A percentile compares a stretch with the other conserved stretches of the same genome.
phyloP scores from a whole-genome alignment of 1,139 yeast species.

The Starmera stellimalicola region DNA sequence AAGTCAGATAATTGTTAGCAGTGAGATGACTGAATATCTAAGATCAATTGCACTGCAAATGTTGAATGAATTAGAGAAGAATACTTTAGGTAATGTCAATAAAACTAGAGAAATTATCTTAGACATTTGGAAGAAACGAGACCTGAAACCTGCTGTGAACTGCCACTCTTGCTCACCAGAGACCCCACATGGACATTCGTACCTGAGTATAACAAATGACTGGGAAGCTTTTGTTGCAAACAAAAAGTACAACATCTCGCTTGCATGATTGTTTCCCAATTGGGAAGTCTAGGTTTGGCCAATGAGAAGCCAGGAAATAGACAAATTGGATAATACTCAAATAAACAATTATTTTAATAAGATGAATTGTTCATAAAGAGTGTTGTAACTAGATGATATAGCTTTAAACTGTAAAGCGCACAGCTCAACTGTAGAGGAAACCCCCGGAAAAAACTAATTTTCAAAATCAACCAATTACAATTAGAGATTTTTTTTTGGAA shows the following conservation, averaged over 20 bases:
- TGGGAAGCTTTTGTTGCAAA: conserved; percentile 8
- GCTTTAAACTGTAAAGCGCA: no score
- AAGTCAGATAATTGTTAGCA: conserved; percentile 3
- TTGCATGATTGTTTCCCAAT: conserved; percentile 2
- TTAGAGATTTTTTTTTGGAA: no score
- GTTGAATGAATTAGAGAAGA: conserved; percentile 2
- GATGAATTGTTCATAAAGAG: no score
- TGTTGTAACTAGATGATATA: no score
- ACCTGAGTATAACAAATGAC: conserved; percentile 3
- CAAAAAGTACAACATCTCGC: conserved; percentile 4
- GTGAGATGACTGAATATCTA: conserved; percentile 2
- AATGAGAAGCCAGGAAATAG: background rate
- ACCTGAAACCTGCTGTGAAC: background rate
- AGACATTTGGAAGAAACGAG: conserved; percentile 7
- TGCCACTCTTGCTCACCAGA: background rate
- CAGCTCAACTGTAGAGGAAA: no score
- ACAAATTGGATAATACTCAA: no score
- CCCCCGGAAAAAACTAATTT: no score
- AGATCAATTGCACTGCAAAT: conserved; percentile 4
- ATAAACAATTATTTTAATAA: no score
- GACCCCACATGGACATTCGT: background rate
- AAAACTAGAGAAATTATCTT: conserved; percentile 3
- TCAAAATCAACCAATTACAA: no score
- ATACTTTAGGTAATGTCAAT: conserved; percentile 6
- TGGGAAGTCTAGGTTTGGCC: background rate